Base-by-base conservation (phyloP, 139 green algal species). In the Chlamydomonas applanata region DNA sequence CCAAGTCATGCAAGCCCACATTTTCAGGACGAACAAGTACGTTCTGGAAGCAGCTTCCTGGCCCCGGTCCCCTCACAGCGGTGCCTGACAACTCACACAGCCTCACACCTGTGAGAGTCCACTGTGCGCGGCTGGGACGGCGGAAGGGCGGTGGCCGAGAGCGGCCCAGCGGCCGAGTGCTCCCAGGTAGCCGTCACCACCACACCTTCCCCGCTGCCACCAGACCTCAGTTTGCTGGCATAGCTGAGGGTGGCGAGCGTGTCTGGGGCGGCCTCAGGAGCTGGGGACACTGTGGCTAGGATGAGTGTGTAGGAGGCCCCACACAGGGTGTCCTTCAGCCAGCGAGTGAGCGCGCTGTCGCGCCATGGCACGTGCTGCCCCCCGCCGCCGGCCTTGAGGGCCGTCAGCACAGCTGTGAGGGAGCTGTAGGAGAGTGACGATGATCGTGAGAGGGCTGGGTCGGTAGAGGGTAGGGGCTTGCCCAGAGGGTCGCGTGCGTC, bases 141-240 rank as follows among this genome's bases (percentile, higher is more conserved):
- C 11, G 40, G 7, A 49, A 49, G 7, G 40, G 11, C 11, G 7
- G 40, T 7, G 7, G 40, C 40, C n/a, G n/a, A n/a, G n/a, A n/a
- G n/a, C n/a, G n/a, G n/a, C n/a, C n/a, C n/a, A n/a, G n/a, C 53
- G 65, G 74, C 74, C 11, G 30, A 34, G 11, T 33, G 36, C 30
- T 86, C 81, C 81, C 81, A 86, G 0, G 75, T 77, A 17, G 75
- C 79, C n/a, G 62, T 81, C 25, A 86, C 73, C 24, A 83, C 24
- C 3, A 83, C 57, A 22, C 76, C 81, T 1, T 63, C 66, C 4
- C 61, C 64, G 14, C 68, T 69, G 69, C 64, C 68, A 5, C 69
- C 76, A 22, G 81, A 65, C 25, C 76, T 72, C 52, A 83, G 66
- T 25, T 72, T 68, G 57, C 73, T 78, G 25, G 83, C 72, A 69